Conservation (phyloP, 176 grass and related monocot species). For the Ampelocalamus luodianensis region DNA sequence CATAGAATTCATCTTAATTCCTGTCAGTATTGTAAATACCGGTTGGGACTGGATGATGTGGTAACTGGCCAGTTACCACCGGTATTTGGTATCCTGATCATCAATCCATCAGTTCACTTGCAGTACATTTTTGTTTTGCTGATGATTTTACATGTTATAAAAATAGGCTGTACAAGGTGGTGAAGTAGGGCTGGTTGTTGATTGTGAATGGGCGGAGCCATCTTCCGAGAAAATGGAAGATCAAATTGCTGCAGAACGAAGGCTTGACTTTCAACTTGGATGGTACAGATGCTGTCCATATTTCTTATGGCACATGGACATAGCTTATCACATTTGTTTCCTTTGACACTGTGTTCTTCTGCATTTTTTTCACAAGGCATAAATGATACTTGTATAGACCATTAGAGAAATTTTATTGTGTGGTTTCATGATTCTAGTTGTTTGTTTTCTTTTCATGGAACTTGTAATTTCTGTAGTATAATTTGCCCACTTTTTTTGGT, state of each 20-base stretch:
- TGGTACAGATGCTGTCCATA: conserved; percentile 56
- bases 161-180: conserved; percentile 84
- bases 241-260: conserved; percentile 68
- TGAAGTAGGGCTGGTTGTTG: conserved; percentile 81
- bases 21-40: background rate
- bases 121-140: conserved; percentile 35
- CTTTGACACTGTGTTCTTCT: background rate
- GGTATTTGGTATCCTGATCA: background rate
- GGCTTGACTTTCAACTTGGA: conserved; percentile 95
- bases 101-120: conserved; percentile 26
- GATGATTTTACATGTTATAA: conserved; percentile 43
- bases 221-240: conserved; percentile 82
- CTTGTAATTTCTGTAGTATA: background rate
- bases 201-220: conserved; percentile 97
- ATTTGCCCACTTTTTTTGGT: background rate
- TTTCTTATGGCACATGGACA: background rate
- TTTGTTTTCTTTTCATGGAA: background rate
- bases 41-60: background rate
- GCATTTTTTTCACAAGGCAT: background rate
- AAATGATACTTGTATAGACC: background rate
- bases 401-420: background rate
- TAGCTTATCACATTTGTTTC: conserved; percentile 1
- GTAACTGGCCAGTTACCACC: background rate
- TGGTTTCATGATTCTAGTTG: background rate
- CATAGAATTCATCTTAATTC: background rate